Evolutionary conservation across 2,329 filamentous ascomycete genomes (phyloP).

Genomic region (Cladosporium sp.): DNA sequence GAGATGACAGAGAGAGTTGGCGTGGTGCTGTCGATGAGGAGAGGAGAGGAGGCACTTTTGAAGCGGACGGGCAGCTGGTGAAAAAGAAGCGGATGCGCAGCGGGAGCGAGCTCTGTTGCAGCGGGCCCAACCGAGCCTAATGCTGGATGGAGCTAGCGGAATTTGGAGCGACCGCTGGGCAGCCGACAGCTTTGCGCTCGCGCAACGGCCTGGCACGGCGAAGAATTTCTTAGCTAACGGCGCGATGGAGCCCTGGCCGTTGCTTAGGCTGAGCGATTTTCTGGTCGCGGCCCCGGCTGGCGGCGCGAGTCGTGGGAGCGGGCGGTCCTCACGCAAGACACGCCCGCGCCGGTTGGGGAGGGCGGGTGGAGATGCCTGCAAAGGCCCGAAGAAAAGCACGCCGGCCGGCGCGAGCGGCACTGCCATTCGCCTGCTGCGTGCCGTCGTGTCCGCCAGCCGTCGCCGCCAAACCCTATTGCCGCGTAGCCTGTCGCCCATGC

Average conservation of each 20-base stretch:
- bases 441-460: neutral
- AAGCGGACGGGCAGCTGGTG: constrained; percentile 11
- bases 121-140: constrained; percentile 5
- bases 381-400: constrained; percentile 8
- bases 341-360: constrained; percentile 8
- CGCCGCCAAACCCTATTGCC: neutral
- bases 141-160: neutral
- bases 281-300: constrained; percentile 11
- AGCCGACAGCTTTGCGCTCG: neutral
- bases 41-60: constrained; percentile 13
- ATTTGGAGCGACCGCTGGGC: constrained; percentile 10
- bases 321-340: constrained; percentile 10
- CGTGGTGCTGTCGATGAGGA: constrained; percentile 10
- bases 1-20: constrained; percentile 6
- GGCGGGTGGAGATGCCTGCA: constrained; percentile 1
- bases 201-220: constrained; percentile 7
- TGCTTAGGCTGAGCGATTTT: constrained; percentile 12
- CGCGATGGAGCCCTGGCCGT: constrained; percentile 8
- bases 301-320: constrained; percentile 10
- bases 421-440: neutral
- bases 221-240: constrained; percentile 12
- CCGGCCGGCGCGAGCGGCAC: neutral
- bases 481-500: neutral
- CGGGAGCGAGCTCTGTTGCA: neutral
- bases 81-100: constrained; percentile 7